A percentile compares a stretch with the other conserved stretches of the same genome.
Conservation (phyloP, 2,329 filamentous ascomycete species). For the Leptographium lundbergii region DNA sequence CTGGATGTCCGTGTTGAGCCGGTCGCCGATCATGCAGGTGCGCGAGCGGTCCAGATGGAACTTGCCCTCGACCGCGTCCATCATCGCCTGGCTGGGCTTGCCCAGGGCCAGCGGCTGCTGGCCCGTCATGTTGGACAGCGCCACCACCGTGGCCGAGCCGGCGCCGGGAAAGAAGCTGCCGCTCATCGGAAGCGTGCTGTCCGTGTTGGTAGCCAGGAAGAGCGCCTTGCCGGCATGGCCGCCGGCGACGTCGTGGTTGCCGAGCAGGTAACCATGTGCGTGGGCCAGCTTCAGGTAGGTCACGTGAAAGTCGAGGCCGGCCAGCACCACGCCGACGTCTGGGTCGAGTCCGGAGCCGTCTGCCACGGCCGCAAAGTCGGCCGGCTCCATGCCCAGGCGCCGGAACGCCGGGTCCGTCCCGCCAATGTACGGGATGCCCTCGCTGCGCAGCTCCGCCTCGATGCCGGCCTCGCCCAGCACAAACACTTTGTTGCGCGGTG, state of each 20-base stretch:
- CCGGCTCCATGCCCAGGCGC: slow-evolving; percentile 58
- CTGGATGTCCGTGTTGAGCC: slow-evolving; percentile 88
- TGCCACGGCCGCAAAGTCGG: slow-evolving; percentile 70
- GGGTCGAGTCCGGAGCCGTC: slow-evolving; percentile 67
- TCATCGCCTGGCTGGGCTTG: slow-evolving; percentile 97
- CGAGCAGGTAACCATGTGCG: slow-evolving; percentile 73
- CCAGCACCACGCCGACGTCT: slow-evolving; percentile 79
- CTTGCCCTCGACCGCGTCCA: slow-evolving; percentile 96
- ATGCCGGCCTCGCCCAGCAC: slow-evolving; percentile 86
- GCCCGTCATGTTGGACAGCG: slow-evolving; percentile 59
- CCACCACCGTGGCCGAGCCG: slow-evolving; percentile 60
- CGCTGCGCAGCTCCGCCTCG: slow-evolving; percentile 72
- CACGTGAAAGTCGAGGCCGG: slow-evolving; percentile 84
- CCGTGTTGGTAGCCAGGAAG: slow-evolving; percentile 88
- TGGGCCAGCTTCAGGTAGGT: slow-evolving; percentile 87
- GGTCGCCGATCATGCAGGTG: slow-evolving; percentile 93
- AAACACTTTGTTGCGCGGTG: slow-evolving; percentile 82
- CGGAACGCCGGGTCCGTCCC: slow-evolving; percentile 72
- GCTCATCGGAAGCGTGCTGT: slow-evolving; percentile 76
- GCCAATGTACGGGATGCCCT: slow-evolving; percentile 69
- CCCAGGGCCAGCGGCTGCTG: slow-evolving; percentile 67
- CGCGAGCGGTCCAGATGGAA: slow-evolving; percentile 74
- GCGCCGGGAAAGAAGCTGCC: slow-evolving; percentile 84
- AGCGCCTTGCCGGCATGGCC: slow-evolving; percentile 58
- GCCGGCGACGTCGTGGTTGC: slow-evolving; percentile 61